These are phyloP conservation scores for Acanthamoeba culbertsoni DNA, from an alignment of 208 protist species.

Conservation along the genomic window DNA sequence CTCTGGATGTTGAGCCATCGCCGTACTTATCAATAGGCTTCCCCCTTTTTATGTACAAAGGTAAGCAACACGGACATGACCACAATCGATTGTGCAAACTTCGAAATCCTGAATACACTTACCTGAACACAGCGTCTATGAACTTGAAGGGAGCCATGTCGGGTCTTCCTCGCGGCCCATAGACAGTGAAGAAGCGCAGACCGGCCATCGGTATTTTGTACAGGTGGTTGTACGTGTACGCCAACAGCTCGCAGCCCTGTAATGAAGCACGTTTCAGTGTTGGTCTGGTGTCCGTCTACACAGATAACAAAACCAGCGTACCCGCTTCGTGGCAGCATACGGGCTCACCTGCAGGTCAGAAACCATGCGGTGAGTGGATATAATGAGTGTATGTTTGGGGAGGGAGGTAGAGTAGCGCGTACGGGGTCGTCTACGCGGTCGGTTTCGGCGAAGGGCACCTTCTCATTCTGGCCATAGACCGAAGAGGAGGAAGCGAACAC, in stretches of 20 bases:
- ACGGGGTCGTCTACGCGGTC: slow-evolving; percentile 51
- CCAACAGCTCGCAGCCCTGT: slow-evolving; percentile 49
- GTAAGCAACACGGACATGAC: too few species aligned
- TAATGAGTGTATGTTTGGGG: not conserved
- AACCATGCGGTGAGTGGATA: not conserved
- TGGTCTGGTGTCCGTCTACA: too few species aligned
- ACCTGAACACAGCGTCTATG: slow-evolving; percentile 18
- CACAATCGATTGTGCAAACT: too few species aligned
- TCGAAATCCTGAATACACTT: not conserved
- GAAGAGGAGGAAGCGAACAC: slow-evolving; percentile 55
- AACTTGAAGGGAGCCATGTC: slow-evolving; percentile 62
- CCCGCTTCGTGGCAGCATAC: slow-evolving; percentile 54
- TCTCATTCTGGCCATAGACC: slow-evolving; percentile 47
- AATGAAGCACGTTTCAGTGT: too few species aligned
- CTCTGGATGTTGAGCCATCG: slow-evolving; percentile 35
- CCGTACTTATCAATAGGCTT: slow-evolving; percentile 43
- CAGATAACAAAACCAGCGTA: too few species aligned
- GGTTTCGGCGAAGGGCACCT: slow-evolving; percentile 55
- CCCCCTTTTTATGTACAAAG: too few species aligned
- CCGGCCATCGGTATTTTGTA: slow-evolving; percentile 53
- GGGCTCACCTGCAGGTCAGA: slow-evolving; percentile 47
- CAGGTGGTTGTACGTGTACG: slow-evolving; percentile 54
- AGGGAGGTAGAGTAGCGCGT: not conserved
- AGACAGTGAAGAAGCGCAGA: slow-evolving; percentile 59
- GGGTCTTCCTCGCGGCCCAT: slow-evolving; percentile 35